A percentile compares a stretch with the other conserved stretches of the same genome.
Evolutionary conservation across 345 rosid genomes (phyloP).

Genomic region (Firmiana major): DNA sequence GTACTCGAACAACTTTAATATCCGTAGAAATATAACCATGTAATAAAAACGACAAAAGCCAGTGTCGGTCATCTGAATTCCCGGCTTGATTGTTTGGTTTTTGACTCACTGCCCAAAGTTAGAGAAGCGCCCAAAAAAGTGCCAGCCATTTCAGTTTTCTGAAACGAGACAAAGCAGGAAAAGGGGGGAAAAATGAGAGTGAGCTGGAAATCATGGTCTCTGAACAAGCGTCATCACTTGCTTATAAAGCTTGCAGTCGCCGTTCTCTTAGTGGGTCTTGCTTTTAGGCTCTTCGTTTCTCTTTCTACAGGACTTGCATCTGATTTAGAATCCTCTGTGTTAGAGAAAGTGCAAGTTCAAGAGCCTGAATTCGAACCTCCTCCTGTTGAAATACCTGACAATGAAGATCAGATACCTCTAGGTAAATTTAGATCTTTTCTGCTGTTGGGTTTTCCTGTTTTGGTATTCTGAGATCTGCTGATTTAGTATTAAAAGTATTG

Average conservation of each 20-base stretch:
- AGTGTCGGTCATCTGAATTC: slow-evolving; percentile 17
- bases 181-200: slow-evolving; percentile 42
- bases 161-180: background rate
- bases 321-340: slow-evolving; percentile 22
- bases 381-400: slow-evolving; percentile 27
- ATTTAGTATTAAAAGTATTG: slow-evolving; percentile 1
- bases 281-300: slow-evolving; percentile 47
- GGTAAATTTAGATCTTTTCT: slow-evolving; percentile 31
- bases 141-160: background rate
- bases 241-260: slow-evolving; percentile 48
- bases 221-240: slow-evolving; percentile 43
- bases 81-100: background rate
- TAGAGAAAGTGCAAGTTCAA: slow-evolving; percentile 15
- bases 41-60: background rate
- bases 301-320: slow-evolving; percentile 32
- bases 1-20: background rate
- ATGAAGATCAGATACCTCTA: slow-evolving; percentile 48
- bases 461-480: slow-evolving; percentile 21
- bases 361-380: background rate
- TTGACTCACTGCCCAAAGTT: background rate
- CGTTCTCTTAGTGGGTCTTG: slow-evolving; percentile 50
- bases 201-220: slow-evolving; percentile 32
- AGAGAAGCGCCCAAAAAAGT: background rate
- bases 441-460: background rate
- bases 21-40: background rate